phyloP scores from a whole-genome alignment of 331 rosid genomes.

The Malus hybrid region DNA sequence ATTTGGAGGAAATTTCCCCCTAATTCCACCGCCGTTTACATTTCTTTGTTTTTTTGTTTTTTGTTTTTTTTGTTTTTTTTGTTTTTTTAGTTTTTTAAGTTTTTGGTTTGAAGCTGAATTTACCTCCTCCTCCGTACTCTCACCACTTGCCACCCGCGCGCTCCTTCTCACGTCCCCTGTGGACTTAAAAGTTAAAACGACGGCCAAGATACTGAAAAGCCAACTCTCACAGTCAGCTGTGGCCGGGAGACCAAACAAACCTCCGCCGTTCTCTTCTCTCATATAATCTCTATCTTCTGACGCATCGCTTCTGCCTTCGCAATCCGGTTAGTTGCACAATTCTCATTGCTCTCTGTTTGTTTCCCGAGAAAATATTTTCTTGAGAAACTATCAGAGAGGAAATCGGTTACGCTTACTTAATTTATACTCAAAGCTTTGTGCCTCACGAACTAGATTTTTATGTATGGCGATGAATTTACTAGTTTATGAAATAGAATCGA shows the following conservation, averaged over 20 bases:
- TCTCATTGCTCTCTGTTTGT: not conserved
- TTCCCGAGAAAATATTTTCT: not conserved
- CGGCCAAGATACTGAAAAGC: not conserved
- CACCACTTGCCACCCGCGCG: not conserved
- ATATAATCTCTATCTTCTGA: not conserved
- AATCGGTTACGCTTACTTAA: not conserved
- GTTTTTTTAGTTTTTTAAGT: no score
- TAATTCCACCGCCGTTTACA: not conserved
- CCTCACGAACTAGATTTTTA: no score
- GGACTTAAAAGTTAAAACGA: not conserved
- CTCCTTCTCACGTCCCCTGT: not conserved
- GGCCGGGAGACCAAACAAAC: not conserved
- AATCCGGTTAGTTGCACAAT: not conserved
- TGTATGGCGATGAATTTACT: not conserved
- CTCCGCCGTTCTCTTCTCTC: not conserved
- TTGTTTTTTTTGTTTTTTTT: no score
- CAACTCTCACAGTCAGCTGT: not conserved
- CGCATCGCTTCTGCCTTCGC: slow-evolving; percentile 1
- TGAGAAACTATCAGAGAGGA: not conserved
- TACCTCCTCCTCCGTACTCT: not conserved
- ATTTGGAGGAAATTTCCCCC: no score
- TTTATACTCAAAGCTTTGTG: not conserved
- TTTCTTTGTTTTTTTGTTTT: not conserved
- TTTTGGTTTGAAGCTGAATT: not conserved
- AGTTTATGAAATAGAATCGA: not conserved